A percentile compares a stretch with the other conserved stretches of the same genome.
phyloP scores from a whole-genome alignment of 164 flowering plant species.

The Nymphaea colorata region DNA sequence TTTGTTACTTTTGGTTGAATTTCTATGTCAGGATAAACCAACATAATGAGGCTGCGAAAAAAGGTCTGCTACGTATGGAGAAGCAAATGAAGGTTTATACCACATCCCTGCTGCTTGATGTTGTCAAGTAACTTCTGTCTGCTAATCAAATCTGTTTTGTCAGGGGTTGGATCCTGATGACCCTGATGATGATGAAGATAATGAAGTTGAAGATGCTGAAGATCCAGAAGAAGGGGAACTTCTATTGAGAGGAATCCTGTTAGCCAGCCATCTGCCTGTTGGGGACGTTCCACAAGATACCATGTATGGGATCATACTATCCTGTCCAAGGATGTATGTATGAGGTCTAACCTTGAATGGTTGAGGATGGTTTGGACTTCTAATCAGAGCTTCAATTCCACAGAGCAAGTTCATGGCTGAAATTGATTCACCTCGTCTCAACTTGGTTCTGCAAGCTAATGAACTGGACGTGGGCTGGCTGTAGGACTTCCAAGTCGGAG shows the following conservation, averaged over 20 bases:
- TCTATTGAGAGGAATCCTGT: constrained; percentile 23
- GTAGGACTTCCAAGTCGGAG: too few relatives aligned
- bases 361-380: too few relatives aligned
- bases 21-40: constrained; percentile 58
- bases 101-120: not conserved
- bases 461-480: too few relatives aligned
- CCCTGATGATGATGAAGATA: constrained; percentile 92
- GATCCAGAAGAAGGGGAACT: constrained; percentile 78
- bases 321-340: too few relatives aligned
- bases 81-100: constrained; percentile 91
- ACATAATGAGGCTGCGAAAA: constrained; percentile 80
- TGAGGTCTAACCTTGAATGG: too few relatives aligned
- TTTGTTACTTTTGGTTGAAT: not conserved
- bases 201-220: constrained; percentile 86
- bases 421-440: too few relatives aligned
- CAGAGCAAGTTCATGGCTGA: too few relatives aligned
- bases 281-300: too few relatives aligned
- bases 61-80: constrained; percentile 82
- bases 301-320: too few relatives aligned
- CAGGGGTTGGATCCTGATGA: constrained; percentile 99
- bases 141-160: constrained; percentile 4
- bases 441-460: too few relatives aligned
- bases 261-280: too few relatives aligned
- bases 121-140: not conserved
- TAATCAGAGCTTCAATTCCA: too few relatives aligned